Evolutionary conservation across 2,329 filamentous ascomycete genomes (phyloP).

Genomic region (Neofusicoccum sp.): DNA sequence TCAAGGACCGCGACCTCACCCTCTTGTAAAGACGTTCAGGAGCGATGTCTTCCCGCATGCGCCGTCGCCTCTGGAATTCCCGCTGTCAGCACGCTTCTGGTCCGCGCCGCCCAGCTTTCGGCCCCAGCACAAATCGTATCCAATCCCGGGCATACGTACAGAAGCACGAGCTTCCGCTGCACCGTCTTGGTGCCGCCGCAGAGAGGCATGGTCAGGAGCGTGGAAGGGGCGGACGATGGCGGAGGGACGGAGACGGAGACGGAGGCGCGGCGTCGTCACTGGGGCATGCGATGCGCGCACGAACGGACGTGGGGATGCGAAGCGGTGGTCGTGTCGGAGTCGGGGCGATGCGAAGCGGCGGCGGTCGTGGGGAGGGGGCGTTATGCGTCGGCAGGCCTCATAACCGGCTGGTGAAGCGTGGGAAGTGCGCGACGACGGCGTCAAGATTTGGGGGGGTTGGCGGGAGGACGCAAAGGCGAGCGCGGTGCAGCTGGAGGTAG

Average conservation of each 20-base stretch:
- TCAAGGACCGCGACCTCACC: slow-evolving; percentile 54
- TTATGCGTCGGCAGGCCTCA: slow-evolving; percentile 2
- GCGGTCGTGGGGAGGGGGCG: neutral
- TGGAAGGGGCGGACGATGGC: slow-evolving; percentile 11
- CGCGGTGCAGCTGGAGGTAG: slow-evolving; percentile 17
- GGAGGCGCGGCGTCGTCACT: neutral
- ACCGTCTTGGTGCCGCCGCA: slow-evolving; percentile 66
- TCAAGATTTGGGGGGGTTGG: slow-evolving; percentile 17
- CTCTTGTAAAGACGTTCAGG: slow-evolving; percentile 97
- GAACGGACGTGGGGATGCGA: slow-evolving; percentile 2
- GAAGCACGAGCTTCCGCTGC: slow-evolving; percentile 92
- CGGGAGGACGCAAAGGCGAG: slow-evolving; percentile 6
- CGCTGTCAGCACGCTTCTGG: slow-evolving; percentile 4
- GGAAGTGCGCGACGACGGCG: neutral
- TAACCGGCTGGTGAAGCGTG: slow-evolving; percentile 2
- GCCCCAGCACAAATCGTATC: neutral
- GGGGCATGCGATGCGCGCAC: slow-evolving; percentile 3
- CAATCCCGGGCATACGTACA: slow-evolving; percentile 57
- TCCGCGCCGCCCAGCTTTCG: slow-evolving; percentile 25
- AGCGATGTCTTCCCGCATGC: slow-evolving; percentile 96
- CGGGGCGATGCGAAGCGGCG: slow-evolving; percentile 9
- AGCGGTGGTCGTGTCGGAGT: neutral
- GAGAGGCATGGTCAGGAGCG: slow-evolving; percentile 42
- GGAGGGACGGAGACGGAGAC: slow-evolving; percentile 15
- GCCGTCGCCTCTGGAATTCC: slow-evolving; percentile 73